These are phyloP conservation scores for Endocarpon pusillum DNA, from an alignment of 495 filamentous ascomycete genomes.

Conservation along the genomic window DNA sequence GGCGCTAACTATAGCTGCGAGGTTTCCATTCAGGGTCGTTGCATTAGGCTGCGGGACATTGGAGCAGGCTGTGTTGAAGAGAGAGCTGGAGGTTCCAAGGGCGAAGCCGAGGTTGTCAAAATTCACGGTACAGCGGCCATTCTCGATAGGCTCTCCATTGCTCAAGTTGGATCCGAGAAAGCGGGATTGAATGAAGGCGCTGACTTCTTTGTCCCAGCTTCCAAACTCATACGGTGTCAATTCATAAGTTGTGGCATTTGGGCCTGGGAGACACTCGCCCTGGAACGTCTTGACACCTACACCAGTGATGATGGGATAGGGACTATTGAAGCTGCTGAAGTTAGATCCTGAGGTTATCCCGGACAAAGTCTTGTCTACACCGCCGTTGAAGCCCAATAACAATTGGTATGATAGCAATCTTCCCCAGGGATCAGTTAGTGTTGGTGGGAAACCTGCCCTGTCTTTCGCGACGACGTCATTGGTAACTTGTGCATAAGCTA, in stretches of 20 bases:
- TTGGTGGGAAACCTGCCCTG: constrained; percentile 22
- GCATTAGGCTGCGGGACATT: constrained; percentile 4
- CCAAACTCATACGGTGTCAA: constrained; percentile 32
- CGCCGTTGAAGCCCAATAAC: constrained; percentile 19
- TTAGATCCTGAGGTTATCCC: constrained; percentile 15
- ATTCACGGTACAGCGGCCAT: constrained; percentile 19
- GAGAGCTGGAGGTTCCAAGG: constrained; percentile 22
- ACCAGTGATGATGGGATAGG: constrained; percentile 28
- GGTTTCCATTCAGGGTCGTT: constrained; percentile 2
- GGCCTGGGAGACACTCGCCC: constrained; percentile 18
- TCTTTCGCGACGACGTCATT: constrained; percentile 21
- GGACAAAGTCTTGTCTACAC: constrained; percentile 18
- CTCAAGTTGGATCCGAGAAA: constrained; percentile 26
- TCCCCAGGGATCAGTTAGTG: constrained; percentile 25
- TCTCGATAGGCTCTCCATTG: constrained; percentile 13
- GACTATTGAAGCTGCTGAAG: constrained; percentile 21
- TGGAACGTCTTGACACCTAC: constrained; percentile 14
- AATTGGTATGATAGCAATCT: constrained; percentile 25
- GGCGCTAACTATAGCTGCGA: constrained; percentile 9
- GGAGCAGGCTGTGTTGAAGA: constrained; percentile 22
- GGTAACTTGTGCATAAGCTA: constrained; percentile 13
- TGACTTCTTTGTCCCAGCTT: constrained; percentile 23
- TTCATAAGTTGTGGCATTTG: constrained; percentile 35
- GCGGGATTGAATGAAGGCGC: constrained; percentile 23
- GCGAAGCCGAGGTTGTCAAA: constrained; percentile 36